Percentiles rank a stretch among this genome's conserved stretches.
Evolutionary conservation across 164 flowering plant genomes (phyloP).

Genomic region (Annona squamosa): DNA sequence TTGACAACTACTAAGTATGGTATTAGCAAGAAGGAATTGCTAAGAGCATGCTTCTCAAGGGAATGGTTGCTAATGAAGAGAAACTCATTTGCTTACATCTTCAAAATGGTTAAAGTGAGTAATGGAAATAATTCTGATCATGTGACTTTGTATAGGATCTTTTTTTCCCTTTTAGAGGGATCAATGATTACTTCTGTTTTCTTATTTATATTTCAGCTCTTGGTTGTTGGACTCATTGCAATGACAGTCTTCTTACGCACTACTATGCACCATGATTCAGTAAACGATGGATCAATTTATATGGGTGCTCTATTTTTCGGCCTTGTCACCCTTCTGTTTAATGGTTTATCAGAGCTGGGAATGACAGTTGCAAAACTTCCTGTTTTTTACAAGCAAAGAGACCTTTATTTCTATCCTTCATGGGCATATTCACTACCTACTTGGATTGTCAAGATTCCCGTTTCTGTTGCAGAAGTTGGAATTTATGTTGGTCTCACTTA

Average conservation of each 20-base stretch:
- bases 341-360: slow-evolving; percentile 38
- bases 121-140: background rate
- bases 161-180: background rate
- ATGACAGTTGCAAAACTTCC: slow-evolving; percentile 41
- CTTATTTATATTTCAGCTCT: slow-evolving; percentile 21
- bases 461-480: slow-evolving; percentile 11
- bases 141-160: background rate
- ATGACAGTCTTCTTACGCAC: slow-evolving; percentile 24
- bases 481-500: slow-evolving; percentile 11
- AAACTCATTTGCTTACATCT: no score
- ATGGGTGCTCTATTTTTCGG: slow-evolving; percentile 38
- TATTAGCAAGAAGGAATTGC: no score
- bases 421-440: slow-evolving; percentile 17
- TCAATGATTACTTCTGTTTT: background rate
- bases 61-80: no score
- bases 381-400: slow-evolving; percentile 57
- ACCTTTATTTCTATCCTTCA: slow-evolving; percentile 45
- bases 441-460: slow-evolving; percentile 16
- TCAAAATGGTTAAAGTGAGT: no score
- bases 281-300: slow-evolving; percentile 30
- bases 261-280: slow-evolving; percentile 20
- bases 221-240: slow-evolving; percentile 21
- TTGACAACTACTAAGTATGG: no score
- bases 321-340: slow-evolving; percentile 23
- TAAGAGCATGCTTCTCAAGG: no score